Percentiles rank a stretch among this genome's conserved stretches.
Evolutionary conservation across 805 yeast species (phyloP).

Genomic region (Candida sonorensis): DNA sequence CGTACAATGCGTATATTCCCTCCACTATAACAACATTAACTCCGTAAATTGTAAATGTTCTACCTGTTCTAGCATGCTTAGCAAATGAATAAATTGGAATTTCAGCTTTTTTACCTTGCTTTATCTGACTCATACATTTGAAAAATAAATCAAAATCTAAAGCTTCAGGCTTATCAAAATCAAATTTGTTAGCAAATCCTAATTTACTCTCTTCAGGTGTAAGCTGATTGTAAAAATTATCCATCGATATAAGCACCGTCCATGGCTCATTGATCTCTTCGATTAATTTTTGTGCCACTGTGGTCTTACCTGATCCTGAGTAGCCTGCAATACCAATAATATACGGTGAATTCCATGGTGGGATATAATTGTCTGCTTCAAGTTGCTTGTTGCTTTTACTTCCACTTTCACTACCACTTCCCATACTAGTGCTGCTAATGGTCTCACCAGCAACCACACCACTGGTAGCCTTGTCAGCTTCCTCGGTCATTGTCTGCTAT

Average conservation of each 20-base stretch:
- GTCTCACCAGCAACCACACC: too few relatives aligned
- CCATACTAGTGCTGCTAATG: too few relatives aligned
- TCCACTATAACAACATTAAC: constrained; percentile 91
- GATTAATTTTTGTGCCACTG: constrained; percentile 79
- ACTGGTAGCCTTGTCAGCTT: too few relatives aligned
- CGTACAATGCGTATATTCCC: constrained; percentile 81
- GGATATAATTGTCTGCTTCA: constrained; percentile 39
- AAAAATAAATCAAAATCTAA: constrained; percentile 70
- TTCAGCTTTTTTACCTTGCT: constrained; percentile 59
- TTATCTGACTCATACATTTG: constrained; percentile 56
- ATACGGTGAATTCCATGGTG: constrained; percentile 88
- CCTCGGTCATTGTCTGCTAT: too few relatives aligned
- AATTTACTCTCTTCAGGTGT: constrained; percentile 46
- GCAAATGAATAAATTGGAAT: constrained; percentile 69
- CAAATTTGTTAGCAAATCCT: constrained; percentile 69
- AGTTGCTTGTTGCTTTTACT: too few relatives aligned
- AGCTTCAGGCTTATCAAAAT: constrained; percentile 84
- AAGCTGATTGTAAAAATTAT: constrained; percentile 83
- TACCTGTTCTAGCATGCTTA: constrained; percentile 53
- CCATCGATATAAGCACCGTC: constrained; percentile 86
- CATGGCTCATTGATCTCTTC: constrained; percentile 80
- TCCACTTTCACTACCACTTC: too few relatives aligned
- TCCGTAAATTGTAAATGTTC: constrained; percentile 76
- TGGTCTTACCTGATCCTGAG: constrained; percentile 90
- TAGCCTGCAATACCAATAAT: constrained; percentile 84